Percentiles rank a stretch among this genome's conserved stretches.
phyloP scores from a whole-genome alignment of 345 rosid genomes.

The Eucalyptus pauciflora region DNA sequence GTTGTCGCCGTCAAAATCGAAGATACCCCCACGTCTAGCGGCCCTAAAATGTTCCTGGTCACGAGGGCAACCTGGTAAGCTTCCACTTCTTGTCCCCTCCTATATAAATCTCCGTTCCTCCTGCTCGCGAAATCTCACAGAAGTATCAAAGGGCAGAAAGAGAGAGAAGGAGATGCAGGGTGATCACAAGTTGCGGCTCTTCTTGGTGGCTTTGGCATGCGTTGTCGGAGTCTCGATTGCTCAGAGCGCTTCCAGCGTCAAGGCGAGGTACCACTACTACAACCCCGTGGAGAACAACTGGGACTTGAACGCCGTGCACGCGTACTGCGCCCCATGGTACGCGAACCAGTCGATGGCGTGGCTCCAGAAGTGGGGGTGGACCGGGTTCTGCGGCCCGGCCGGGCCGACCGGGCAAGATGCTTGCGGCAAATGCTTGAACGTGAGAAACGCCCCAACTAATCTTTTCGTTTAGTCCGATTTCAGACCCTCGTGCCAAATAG shows the following conservation, averaged over 20 bases:
- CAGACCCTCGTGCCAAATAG: background rate
- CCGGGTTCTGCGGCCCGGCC: conserved; percentile 41
- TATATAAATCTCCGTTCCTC: background rate
- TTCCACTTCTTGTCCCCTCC: background rate
- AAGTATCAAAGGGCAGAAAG: background rate
- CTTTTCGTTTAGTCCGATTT: background rate
- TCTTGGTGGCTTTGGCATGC: background rate
- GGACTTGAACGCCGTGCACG: conserved; percentile 34
- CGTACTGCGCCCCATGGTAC: conserved; percentile 50
- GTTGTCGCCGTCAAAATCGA: background rate
- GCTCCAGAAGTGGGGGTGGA: conserved; percentile 50
- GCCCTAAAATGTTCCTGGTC: background rate
- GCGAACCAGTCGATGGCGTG: conserved; percentile 35
- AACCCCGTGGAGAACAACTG: conserved; percentile 36
- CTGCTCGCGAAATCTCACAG: background rate
- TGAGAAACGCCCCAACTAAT: background rate
- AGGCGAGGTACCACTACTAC: conserved; percentile 46
- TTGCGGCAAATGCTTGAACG: background rate
- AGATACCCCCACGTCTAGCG: background rate
- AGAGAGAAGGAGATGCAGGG: background rate
- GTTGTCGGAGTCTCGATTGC: background rate
- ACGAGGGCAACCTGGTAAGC: background rate
- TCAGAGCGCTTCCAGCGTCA: conserved; percentile 29
- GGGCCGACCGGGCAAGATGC: conserved; percentile 11
- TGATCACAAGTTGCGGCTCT: background rate